These are phyloP conservation scores for Fraxinus quadrangulata DNA, from an alignment of 257 asterid species.

Conservation along the genomic window DNA sequence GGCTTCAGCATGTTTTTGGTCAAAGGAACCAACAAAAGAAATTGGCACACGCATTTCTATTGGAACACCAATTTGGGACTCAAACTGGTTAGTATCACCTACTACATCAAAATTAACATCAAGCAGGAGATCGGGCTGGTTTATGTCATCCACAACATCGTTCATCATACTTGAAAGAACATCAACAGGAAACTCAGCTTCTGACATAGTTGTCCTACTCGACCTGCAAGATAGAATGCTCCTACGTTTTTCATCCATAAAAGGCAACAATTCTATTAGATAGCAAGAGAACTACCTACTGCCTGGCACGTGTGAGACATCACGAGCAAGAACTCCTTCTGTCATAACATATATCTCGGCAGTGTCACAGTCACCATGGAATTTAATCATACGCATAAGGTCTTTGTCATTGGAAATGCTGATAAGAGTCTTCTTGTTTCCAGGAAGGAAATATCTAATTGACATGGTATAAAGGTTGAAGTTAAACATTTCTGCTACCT, in stretches of 20 bases:
- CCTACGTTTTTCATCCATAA: conserved; percentile 32
- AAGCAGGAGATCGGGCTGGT: conserved; percentile 56
- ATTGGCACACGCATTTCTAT: conserved; percentile 56
- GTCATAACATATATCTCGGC: conserved; percentile 75
- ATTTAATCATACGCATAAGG: conserved; percentile 77
- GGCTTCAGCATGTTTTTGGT: conserved; percentile 73
- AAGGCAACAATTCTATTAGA: conserved; percentile 26
- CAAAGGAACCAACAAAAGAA: conserved; percentile 44
- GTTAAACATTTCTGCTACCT: conserved; percentile 90
- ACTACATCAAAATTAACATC: conserved; percentile 72
- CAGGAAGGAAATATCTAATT: conserved; percentile 83
- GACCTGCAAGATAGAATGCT: conserved; percentile 63
- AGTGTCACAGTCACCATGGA: conserved; percentile 64
- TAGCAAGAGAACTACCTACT: conserved; percentile 71
- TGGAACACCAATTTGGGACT: conserved; percentile 43
- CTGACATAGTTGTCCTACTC: conserved; percentile 90
- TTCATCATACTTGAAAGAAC: conserved; percentile 56
- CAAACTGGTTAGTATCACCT: conserved; percentile 62
- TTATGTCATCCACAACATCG: conserved; percentile 62
- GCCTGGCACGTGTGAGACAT: conserved; percentile 77
- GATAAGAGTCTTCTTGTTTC: conserved; percentile 88
- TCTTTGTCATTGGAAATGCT: conserved; percentile 93
- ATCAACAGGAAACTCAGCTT: conserved; percentile 59
- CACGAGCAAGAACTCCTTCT: conserved; percentile 72
- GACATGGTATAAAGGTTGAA: conserved; percentile 53